These are phyloP conservation scores for Talaromyces sp. DNA, from an alignment of 2,329 filamentous ascomycete genomes.

Conservation along the genomic window DNA sequence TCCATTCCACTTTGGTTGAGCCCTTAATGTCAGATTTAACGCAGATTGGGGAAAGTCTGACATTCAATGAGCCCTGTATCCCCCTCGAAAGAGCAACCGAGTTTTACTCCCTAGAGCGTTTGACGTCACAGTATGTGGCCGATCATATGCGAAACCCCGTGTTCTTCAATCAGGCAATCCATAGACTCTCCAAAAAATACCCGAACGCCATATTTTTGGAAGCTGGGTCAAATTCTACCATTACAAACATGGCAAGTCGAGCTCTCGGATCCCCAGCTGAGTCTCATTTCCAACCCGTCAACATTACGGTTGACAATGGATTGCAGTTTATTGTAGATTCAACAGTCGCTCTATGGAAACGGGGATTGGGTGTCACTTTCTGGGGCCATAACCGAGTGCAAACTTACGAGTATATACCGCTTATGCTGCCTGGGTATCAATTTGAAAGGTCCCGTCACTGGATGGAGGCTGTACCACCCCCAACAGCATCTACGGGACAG, in stretches of 20 bases:
- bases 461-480: slow-evolving; percentile 15
- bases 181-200: slow-evolving; percentile 29
- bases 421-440: slow-evolving; percentile 31
- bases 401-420: slow-evolving; percentile 12
- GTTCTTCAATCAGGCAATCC: slow-evolving; percentile 40
- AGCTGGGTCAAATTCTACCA: slow-evolving; percentile 35
- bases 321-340: slow-evolving; percentile 4
- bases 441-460: slow-evolving; percentile 30
- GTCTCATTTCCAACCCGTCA: slow-evolving; percentile 12
- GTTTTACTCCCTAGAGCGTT: neutral
- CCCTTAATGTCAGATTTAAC: slow-evolving; percentile 22
- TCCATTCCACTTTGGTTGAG: slow-evolving; percentile 43
- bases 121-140: slow-evolving; percentile 15
- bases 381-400: slow-evolving; percentile 24
- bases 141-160: slow-evolving; percentile 42
- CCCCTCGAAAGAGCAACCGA: slow-evolving; percentile 29
- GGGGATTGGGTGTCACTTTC: slow-evolving; percentile 18
- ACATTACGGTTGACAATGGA: slow-evolving; percentile 7
- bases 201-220: slow-evolving; percentile 34
- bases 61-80: slow-evolving; percentile 30
- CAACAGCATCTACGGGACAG: neutral
- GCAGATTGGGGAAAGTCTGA: slow-evolving; percentile 20
- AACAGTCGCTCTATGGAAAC: slow-evolving; percentile 22
- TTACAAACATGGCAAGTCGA: slow-evolving; percentile 27
- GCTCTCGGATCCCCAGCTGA: slow-evolving; percentile 14